Base-by-base conservation (phyloP, 2,329 filamentous ascomycete genomes). In the Diaporthe ampelina region DNA sequence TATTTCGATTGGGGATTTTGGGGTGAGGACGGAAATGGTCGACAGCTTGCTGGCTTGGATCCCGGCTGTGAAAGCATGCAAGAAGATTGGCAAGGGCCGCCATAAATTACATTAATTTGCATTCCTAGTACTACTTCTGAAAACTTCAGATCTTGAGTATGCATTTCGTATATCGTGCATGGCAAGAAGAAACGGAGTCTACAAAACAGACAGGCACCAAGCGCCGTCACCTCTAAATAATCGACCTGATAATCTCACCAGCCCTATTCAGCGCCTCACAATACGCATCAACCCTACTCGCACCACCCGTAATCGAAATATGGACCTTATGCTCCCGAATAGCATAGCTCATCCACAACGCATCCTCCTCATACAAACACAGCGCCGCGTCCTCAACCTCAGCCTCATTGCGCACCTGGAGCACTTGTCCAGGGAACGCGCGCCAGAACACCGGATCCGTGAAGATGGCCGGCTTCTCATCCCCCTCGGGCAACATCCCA, bases 341-440 rank as follows among this genome's bases (percentile, higher is more conserved):
- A 10, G 69, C 50, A 45, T 75, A 75, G 61, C 70, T 75, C 61
- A 73, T 75, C 73, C 73, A 75, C 59, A 75, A 24, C 13, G 69
- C 59, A 35, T 61, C 68, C 29, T 73, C 58, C 32, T 56, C 54
- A 26, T 58, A 68, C 29, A 67, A n/a, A n/a, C 63, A 67, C 8
- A 65, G 61, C 3, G 73, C 52, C 37, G 52, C 70, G 26, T 75
- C 73, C 13, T 71, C 73, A 10, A 75, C 57, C 61, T 75, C 61
- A 17, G 50, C 70, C 32, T 54, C 59, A n/a, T 73, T 75, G 11
- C 72, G 70, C 19, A 65, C 72, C 56, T 75, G 73, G 19, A 75
- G 54, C 13, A 75, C 65, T 11, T 52, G 48, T 21, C 73, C 70
- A 9, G 73, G 73, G 54, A 69, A 75, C 11, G 70, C 73, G 9